phyloP scores from a whole-genome alignment of 129 eudicot species.

The Cynara cardunculus region DNA sequence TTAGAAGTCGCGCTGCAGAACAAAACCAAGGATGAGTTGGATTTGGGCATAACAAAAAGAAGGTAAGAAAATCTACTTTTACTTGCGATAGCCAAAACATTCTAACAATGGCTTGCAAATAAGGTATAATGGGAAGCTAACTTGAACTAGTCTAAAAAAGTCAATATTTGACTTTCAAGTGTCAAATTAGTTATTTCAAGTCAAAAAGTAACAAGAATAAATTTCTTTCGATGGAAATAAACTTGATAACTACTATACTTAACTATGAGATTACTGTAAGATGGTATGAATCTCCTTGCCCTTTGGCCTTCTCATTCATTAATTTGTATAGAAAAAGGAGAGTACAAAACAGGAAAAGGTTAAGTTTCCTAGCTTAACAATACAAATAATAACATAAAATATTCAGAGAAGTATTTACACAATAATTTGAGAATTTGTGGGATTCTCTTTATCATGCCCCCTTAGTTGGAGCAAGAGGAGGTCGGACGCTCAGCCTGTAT shows the following conservation, averaged over 20 bases:
- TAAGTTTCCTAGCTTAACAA: no score
- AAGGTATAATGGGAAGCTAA: background rate
- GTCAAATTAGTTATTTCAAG: background rate
- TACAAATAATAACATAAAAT: no score
- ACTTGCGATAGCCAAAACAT: background rate
- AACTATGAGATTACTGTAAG: background rate
- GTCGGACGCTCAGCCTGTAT: no score
- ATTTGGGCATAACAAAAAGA: background rate
- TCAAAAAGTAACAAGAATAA: background rate
- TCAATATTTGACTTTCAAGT: background rate
- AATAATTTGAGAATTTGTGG: no score
- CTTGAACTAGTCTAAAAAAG: background rate
- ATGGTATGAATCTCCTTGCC: no score
- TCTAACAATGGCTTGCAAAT: background rate
- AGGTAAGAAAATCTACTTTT: background rate
- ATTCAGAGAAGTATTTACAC: no score
- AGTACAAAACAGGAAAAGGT: no score
- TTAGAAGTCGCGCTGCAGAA: slow-evolving; percentile 62
- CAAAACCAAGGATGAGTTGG: background rate
- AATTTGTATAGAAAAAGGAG: no score
- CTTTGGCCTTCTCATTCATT: no score
- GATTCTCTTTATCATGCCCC: no score
- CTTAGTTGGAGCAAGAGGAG: no score
- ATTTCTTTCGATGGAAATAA: background rate
- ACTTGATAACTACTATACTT: background rate